Base-by-base conservation (phyloP, 73 alveolate species). In the Paramecium octaurelia region DNA sequence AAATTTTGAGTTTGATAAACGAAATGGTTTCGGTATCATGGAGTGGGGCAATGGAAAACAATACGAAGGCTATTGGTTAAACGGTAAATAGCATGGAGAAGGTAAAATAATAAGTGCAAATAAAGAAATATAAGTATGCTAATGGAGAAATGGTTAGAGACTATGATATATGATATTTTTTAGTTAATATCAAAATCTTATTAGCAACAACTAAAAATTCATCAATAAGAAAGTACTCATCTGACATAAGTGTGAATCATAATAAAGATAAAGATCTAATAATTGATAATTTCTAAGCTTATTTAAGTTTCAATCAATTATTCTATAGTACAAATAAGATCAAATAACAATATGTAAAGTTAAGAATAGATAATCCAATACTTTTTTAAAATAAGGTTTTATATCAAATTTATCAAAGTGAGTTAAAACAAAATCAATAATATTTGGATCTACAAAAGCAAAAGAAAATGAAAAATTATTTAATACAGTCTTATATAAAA, bases 1-100 rank as follows among this genome's bases (percentile, higher is more conserved):
- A 18, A 93, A 94, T 46, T 95, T 92, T 84, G 85, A 93, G 59
- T 85, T 92, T 50, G 98, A 96, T 69, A 29, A 85, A 59, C 93
- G 85, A 64, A 48, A 86, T 92, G 98, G 98, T 44, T 93, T 86
- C 6, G 98, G 98, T 1, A 54, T 76, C n/a, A 87, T 86, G 85
- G 94, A 92, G 14, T 58, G 80, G 76, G 21, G 35, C 7, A 40
- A 73, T 20, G 59, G 59, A 73, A 36, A 34, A 34, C 14, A 43
- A 36, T 73, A 73, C 40, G 59, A 73, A 73, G 96, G 96, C 3
- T 34, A 59, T 38, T 93, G 86, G 69, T 35, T 64, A 48, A 73
- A 87, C 43, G 88, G 70, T 38, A 43, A 64, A 40, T 64, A 60
- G 31, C 88, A 87, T 87, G 93, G 93, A 0, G 59, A 87, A 64